These are phyloP conservation scores for Aspergillus sp. DNA, from an alignment of 2,329 filamentous ascomycete genomes.

Conservation along the genomic window DNA sequence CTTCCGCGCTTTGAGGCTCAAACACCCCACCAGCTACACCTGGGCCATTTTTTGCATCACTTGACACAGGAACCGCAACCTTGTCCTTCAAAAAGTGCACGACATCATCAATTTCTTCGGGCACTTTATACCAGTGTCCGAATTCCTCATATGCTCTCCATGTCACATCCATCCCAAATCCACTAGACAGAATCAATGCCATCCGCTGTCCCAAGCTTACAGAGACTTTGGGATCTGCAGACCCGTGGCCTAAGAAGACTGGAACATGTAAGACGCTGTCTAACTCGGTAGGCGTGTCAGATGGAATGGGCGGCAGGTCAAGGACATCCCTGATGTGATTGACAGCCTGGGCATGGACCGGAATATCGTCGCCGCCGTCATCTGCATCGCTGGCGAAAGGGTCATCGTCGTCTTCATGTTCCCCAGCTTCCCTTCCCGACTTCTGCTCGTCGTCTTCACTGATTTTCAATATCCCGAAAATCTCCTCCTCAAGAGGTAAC, in stretches of 20 bases:
- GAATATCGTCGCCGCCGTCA: constrained; percentile 11
- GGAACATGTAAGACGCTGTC: constrained; percentile 7
- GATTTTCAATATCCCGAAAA: constrained; percentile 17
- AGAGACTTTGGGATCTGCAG: constrained; percentile 17
- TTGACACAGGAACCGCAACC: not conserved
- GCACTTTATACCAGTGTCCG: constrained; percentile 53
- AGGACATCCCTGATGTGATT: constrained; percentile 35
- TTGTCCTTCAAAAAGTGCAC: constrained; percentile 31
- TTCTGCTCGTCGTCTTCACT: not conserved
- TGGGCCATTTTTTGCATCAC: too few relatives aligned
- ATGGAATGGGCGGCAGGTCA: constrained; percentile 22
- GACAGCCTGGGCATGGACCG: constrained; percentile 24
- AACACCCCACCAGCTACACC: not conserved
- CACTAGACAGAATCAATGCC: constrained; percentile 13
- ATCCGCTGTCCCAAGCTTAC: constrained; percentile 15
- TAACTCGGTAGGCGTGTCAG: constrained; percentile 24
- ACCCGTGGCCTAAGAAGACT: constrained; percentile 20
- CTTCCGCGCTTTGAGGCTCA: not conserved
- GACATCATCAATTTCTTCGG: constrained; percentile 52
- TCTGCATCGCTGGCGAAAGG: constrained; percentile 11
- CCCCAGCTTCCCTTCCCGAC: too few relatives aligned
- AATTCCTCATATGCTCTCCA: constrained; percentile 36
- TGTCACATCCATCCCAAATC: constrained; percentile 19
- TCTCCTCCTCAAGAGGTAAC: constrained; percentile 39
- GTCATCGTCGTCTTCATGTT: constrained; percentile 24